phyloP scores from a whole-genome alignment of 2,329 filamentous ascomycete species.

The Curvularia sp. region DNA sequence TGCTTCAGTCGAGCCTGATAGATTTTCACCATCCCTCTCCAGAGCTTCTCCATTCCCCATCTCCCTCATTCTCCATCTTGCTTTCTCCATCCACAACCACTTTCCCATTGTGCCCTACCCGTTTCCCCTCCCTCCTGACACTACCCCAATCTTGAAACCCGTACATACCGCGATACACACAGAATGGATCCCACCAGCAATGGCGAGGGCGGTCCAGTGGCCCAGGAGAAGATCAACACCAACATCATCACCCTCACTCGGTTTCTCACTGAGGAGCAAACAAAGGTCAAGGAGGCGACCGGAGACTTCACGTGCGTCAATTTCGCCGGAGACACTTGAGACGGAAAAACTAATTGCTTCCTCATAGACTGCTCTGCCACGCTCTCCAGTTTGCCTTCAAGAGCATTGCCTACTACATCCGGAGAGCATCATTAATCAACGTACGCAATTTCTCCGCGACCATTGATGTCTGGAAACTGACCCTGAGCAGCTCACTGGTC shows the following conservation, averaged over 20 bases:
- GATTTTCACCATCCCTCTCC: constrained; percentile 14
- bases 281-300: constrained; percentile 90
- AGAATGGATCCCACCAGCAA: constrained; percentile 54
- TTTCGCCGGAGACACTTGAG: not conserved
- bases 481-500: constrained; percentile 72
- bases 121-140: not conserved
- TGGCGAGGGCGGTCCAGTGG: constrained; percentile 59
- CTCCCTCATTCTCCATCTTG: constrained; percentile 11
- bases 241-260: constrained; percentile 95
- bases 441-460: constrained; percentile 33
- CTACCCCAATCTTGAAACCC: not conserved
- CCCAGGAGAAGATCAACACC: constrained; percentile 84
- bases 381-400: constrained; percentile 99
- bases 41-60: constrained; percentile 14
- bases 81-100: constrained; percentile 5
- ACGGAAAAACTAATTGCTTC: not conserved
- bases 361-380: constrained; percentile 83
- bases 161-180: not conserved
- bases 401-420: constrained; percentile 99
- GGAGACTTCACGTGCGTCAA: constrained; percentile 92
- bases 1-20: constrained; percentile 17
- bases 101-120: constrained; percentile 2
- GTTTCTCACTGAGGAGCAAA: constrained; percentile 95
- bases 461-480: constrained; percentile 21
- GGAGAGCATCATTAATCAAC: constrained; percentile 92